phyloP scores from a whole-genome alignment of 208 protist species.

The Leishmania turanica region DNA sequence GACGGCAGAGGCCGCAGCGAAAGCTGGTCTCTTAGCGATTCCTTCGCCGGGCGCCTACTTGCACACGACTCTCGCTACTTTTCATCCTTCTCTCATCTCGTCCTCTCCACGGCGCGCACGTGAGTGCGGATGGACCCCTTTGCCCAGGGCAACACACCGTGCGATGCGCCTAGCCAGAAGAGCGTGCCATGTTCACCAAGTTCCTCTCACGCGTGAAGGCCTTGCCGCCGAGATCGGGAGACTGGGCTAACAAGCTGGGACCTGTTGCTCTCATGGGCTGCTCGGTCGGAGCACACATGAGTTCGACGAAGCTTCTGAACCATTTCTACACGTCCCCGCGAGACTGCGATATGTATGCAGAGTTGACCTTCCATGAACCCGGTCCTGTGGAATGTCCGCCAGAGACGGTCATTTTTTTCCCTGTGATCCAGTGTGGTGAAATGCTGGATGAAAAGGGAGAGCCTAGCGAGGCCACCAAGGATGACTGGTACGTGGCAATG shows the following conservation, averaged over 20 bases:
- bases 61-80: constrained; percentile 1
- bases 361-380: constrained; percentile 72
- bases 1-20: neutral
- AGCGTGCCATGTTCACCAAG: constrained; percentile 65
- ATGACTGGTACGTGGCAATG: constrained; percentile 72
- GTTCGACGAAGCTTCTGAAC: constrained; percentile 43
- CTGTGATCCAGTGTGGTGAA: constrained; percentile 69
- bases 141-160: neutral
- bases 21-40: neutral
- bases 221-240: constrained; percentile 54
- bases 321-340: constrained; percentile 56
- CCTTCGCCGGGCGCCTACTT: neutral
- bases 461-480: constrained; percentile 13
- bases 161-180: neutral
- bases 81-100: neutral
- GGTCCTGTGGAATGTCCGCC: constrained; percentile 79
- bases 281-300: constrained; percentile 35
- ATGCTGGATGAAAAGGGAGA: constrained; percentile 41
- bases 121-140: neutral
- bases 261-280: constrained; percentile 78
- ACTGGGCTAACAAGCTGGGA: constrained; percentile 73
- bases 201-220: constrained; percentile 63
- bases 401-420: constrained; percentile 77
- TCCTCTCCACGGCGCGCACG: neutral
- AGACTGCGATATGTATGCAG: constrained; percentile 82